Conservation (phyloP, 176 grass and related monocot species). For the Aegilops speltoides region DNA sequence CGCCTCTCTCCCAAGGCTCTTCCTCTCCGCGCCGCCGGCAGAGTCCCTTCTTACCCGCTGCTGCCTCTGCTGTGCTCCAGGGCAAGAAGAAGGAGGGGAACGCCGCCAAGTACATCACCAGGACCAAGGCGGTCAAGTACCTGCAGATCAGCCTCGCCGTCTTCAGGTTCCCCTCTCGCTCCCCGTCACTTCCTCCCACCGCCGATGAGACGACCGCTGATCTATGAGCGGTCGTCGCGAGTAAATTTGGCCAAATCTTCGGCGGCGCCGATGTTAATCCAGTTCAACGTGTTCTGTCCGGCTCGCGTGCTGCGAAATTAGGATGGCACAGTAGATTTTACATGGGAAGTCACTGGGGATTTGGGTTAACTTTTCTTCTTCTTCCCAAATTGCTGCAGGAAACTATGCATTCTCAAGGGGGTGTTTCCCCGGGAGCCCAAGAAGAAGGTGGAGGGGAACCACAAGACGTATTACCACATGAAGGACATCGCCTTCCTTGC, state of each 20-base stretch:
- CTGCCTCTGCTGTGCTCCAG: constrained; percentile 28
- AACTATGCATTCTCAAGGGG: constrained; percentile 97
- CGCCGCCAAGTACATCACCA: constrained; percentile 92
- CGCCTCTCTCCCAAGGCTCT: background rate
- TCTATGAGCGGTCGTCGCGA: background rate
- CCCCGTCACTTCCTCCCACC: background rate
- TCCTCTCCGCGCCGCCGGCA: background rate
- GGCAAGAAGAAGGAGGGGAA: constrained; percentile 99
- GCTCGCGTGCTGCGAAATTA: background rate
- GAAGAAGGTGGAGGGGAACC: constrained; percentile 94
- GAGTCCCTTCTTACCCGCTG: background rate
- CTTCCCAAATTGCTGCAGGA: constrained; percentile 46
- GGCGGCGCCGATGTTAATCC: background rate
- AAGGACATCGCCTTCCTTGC: constrained; percentile 81
- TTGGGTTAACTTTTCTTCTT: background rate
- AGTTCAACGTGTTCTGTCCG: too few relatives aligned
- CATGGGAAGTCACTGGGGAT: too few relatives aligned
- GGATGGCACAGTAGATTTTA: background rate
- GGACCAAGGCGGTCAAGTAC: constrained; percentile 80
- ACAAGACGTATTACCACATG: constrained; percentile 96
- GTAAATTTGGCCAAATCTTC: background rate
- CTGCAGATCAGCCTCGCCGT: constrained; percentile 70
- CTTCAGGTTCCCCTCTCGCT: constrained; percentile 56
- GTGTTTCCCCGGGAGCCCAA: constrained; percentile 84
- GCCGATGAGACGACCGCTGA: background rate